These are phyloP conservation scores for Thraustochytrium sp. DNA, from an alignment of 352 stramenopile genomes.

Conservation along the genomic window DNA sequence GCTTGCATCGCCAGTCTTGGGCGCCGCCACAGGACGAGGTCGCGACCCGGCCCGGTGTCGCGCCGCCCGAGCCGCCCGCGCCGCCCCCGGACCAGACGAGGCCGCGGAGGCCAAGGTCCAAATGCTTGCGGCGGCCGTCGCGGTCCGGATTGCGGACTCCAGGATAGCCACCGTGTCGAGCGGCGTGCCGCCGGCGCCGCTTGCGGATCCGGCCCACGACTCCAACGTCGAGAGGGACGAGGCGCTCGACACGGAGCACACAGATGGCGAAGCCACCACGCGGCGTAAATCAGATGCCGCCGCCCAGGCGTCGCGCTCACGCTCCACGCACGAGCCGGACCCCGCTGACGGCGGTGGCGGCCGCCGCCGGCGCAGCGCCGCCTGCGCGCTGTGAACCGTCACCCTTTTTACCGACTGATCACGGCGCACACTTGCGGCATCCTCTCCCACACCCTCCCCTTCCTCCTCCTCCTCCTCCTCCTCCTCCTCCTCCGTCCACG, in stretches of 20 bases:
- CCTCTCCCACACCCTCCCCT: too few species aligned
- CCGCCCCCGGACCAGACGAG: too few species aligned
- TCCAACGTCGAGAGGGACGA: slow-evolving; percentile 31
- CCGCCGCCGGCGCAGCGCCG: too few species aligned
- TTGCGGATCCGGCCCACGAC: neutral
- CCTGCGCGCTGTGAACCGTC: too few species aligned
- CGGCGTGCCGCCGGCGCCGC: neutral
- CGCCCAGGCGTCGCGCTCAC: neutral
- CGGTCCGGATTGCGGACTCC: neutral
- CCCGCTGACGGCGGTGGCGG: neutral
- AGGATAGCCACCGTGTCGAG: slow-evolving; percentile 16
- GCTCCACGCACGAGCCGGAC: neutral
- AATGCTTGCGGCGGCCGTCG: neutral
- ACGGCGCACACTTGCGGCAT: too few species aligned
- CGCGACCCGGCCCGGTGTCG: too few species aligned
- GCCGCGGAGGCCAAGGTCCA: too few species aligned
- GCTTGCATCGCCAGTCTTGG: too few species aligned
- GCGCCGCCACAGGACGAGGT: too few species aligned
- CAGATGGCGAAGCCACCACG: neutral
- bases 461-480: neutral
- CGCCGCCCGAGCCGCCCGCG: too few species aligned
- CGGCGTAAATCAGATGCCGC: neutral
- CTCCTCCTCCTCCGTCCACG: neutral
- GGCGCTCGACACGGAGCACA: neutral
- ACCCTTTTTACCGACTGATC: too few species aligned